Evolutionary conservation across 495 filamentous ascomycete species (phyloP).

Genomic region (Penicillium manginii): DNA sequence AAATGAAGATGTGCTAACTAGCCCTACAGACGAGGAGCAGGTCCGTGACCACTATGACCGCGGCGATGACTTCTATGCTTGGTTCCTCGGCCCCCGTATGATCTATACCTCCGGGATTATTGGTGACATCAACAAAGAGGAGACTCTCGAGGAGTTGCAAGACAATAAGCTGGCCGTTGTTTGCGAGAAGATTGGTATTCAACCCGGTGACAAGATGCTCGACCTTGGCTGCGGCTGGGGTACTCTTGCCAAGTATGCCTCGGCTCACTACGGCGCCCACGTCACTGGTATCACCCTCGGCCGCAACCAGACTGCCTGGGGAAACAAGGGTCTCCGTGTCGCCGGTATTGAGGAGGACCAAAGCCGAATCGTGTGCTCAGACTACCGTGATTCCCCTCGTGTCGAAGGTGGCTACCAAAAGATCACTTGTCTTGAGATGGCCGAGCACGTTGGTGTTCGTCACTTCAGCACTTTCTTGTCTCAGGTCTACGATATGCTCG

Average conservation of each 20-base stretch:
- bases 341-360: conserved; percentile 63
- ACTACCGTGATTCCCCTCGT: conserved; percentile 71
- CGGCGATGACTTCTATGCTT: conserved; percentile 75
- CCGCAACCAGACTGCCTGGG: conserved; percentile 74
- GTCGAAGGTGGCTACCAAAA: conserved; percentile 65
- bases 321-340: conserved; percentile 65
- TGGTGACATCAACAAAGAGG: conserved; percentile 66
- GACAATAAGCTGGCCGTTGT: conserved; percentile 73
- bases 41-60: conserved; percentile 77
- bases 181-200: conserved; percentile 71
- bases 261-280: conserved; percentile 62
- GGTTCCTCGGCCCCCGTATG: conserved; percentile 76
- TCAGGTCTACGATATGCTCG: conserved; percentile 71
- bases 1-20: background rate
- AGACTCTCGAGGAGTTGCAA: conserved; percentile 68
- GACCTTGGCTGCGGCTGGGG: conserved; percentile 77
- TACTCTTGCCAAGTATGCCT: conserved; percentile 69
- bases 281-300: conserved; percentile 71
- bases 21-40: conserved; percentile 67
- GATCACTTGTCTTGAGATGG: conserved; percentile 78
- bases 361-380: conserved; percentile 66
- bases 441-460: conserved; percentile 73
- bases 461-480: conserved; percentile 63
- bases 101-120: conserved; percentile 75
- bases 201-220: conserved; percentile 64